These are phyloP conservation scores for Boletellus ananas DNA, from an alignment of 768 basidiomycete species.

Conservation along the genomic window DNA sequence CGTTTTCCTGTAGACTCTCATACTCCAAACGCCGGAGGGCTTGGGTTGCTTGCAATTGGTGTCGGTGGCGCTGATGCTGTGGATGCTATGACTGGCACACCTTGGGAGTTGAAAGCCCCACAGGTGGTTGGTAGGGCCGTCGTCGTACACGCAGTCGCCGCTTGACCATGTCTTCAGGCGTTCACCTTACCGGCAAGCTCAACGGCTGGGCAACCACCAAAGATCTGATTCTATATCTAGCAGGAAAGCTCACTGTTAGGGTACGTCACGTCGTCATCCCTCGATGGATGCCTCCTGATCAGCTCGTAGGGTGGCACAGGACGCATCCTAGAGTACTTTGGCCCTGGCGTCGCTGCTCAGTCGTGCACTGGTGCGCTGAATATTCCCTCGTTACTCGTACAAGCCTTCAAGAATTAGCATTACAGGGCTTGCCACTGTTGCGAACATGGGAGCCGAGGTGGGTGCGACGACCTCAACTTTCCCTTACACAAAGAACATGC, in stretches of 20 bases:
- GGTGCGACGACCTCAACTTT: slow-evolving; percentile 99
- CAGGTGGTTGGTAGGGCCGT: slow-evolving; percentile 62
- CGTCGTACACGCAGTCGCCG: neutral
- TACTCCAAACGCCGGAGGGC: slow-evolving; percentile 96
- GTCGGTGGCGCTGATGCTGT: slow-evolving; percentile 99
- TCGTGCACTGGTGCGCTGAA: slow-evolving; percentile 78
- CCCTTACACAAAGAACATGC: slow-evolving; percentile 91
- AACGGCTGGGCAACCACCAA: slow-evolving; percentile 94
- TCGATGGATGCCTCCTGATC: neutral
- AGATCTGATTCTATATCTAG: slow-evolving; percentile 91
- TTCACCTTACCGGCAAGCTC: slow-evolving; percentile 84
- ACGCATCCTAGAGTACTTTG: slow-evolving; percentile 94
- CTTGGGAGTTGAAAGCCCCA: slow-evolving; percentile 96
- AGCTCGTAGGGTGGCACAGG: slow-evolving; percentile 84
- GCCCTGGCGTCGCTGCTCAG: slow-evolving; percentile 81
- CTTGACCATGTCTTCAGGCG: slow-evolving; percentile 44
- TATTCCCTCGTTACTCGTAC: neutral
- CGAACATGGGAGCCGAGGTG: slow-evolving; percentile 99
- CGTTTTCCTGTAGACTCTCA: slow-evolving; percentile 69
- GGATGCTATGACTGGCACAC: slow-evolving; percentile 96
- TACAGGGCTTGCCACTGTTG: slow-evolving; percentile 85
- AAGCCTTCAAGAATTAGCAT: neutral
- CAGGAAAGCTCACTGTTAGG: slow-evolving; percentile 89
- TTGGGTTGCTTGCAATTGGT: slow-evolving; percentile 95
- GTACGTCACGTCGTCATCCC: slow-evolving; percentile 43